phyloP scores from a whole-genome alignment of 805 yeast genomes.

The Suhomyces sp. region DNA sequence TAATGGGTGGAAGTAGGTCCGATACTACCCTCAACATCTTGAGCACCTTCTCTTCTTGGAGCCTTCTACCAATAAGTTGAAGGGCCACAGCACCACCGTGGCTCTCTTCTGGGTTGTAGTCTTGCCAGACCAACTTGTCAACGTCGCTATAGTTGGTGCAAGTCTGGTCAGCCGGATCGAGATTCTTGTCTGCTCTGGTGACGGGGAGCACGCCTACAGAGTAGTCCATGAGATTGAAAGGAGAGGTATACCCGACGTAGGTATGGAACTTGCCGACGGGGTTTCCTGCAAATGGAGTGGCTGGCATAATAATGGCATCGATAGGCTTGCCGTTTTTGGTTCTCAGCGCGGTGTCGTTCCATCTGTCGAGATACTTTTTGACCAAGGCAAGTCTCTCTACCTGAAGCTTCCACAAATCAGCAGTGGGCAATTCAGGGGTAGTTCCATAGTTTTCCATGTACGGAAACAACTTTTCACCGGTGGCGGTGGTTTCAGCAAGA shows the following conservation, averaged over 20 bases:
- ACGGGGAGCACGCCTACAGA: constrained; percentile 49
- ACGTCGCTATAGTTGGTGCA: constrained; percentile 33
- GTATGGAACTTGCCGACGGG: constrained; percentile 31
- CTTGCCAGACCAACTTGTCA: constrained; percentile 43
- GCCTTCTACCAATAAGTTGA: constrained; percentile 60
- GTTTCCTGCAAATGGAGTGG: constrained; percentile 43
- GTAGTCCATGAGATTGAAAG: constrained; percentile 25
- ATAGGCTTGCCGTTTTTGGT: constrained; percentile 43
- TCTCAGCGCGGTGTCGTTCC: constrained; percentile 31
- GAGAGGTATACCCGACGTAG: constrained; percentile 49
- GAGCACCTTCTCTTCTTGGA: constrained; percentile 61
- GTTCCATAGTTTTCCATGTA: constrained; percentile 37
- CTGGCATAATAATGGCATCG: constrained; percentile 49
- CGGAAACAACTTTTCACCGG: constrained; percentile 47
- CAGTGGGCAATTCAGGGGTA: constrained; percentile 31
- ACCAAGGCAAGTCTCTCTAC: constrained; percentile 31
- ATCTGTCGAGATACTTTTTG: constrained; percentile 33
- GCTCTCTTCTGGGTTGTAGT: constrained; percentile 46
- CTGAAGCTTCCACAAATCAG: constrained; percentile 42
- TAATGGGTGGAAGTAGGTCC: neutral
- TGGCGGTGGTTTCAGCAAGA: constrained; percentile 26
- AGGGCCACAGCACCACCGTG: constrained; percentile 62
- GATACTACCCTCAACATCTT: constrained; percentile 40
- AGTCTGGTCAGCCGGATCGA: constrained; percentile 30
- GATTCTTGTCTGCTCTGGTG: constrained; percentile 46